Evolutionary conservation across 2,329 filamentous ascomycete genomes (phyloP).

Genomic region (Sarocladium oryzae): DNA sequence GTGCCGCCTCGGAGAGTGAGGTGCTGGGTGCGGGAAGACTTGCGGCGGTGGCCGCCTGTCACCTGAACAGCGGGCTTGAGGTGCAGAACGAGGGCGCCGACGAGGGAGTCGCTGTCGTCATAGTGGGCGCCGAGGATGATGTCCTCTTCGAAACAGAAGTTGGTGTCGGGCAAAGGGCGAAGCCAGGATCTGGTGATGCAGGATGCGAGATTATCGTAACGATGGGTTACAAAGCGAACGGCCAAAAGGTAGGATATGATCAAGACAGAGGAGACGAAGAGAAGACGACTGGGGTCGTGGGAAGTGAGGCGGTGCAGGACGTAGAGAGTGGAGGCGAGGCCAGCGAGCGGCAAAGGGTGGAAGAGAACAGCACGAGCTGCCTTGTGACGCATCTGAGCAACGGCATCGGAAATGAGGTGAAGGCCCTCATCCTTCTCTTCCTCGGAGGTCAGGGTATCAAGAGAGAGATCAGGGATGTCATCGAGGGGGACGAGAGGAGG

Average conservation of each 20-base stretch:
- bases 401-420: conserved; percentile 69
- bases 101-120: conserved; percentile 55
- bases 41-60: conserved; percentile 20
- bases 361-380: conserved; percentile 58
- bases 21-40: conserved; percentile 30
- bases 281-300: conserved; percentile 46
- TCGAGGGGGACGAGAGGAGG: conserved; percentile 32
- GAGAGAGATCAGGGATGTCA: conserved; percentile 55
- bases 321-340: conserved; percentile 37
- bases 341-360: conserved; percentile 49
- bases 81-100: conserved; percentile 64
- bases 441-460: conserved; percentile 47
- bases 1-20: conserved; percentile 48
- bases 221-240: conserved; percentile 52
- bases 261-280: conserved; percentile 51
- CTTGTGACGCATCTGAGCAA: conserved; percentile 72
- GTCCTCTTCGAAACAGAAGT: conserved; percentile 26
- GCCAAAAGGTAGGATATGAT: conserved; percentile 57
- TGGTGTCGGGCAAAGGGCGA: conserved; percentile 9
- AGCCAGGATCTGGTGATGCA: conserved; percentile 57
- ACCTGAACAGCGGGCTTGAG: conserved; percentile 39
- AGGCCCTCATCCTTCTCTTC: conserved; percentile 62
- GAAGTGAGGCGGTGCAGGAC: conserved; percentile 38
- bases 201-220: conserved; percentile 60
- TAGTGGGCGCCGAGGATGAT: conserved; percentile 60